Evolutionary conservation across 2,329 filamentous ascomycete species (phyloP).

Genomic region (Tolypocladium endophyticum): DNA sequence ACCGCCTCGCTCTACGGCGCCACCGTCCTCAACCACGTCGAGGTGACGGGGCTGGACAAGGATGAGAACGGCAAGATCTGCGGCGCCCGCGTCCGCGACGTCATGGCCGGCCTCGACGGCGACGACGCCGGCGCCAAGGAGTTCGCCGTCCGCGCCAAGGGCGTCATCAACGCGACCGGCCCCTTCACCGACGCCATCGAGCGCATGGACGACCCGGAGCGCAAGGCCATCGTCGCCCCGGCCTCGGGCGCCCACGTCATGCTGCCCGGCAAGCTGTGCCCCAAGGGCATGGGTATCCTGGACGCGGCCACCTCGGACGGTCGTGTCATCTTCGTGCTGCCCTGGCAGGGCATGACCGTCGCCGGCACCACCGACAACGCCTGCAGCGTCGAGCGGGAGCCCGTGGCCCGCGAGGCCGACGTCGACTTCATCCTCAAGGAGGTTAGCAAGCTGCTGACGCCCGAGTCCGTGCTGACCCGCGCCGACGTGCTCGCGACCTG

Average conservation of each 20-base stretch:
- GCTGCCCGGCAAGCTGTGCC: constrained; percentile 68
- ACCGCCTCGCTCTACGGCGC: constrained; percentile 72
- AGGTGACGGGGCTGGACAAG: constrained; percentile 66
- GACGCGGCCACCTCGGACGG: constrained; percentile 74
- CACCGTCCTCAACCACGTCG: constrained; percentile 71
- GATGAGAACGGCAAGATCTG: constrained; percentile 57
- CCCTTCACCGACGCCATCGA: constrained; percentile 73
- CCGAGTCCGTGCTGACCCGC: constrained; percentile 64
- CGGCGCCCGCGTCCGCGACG: constrained; percentile 45
- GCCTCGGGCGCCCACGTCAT: constrained; percentile 77
- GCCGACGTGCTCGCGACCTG: constrained; percentile 72
- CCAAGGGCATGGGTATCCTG: constrained; percentile 71
- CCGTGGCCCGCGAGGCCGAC: constrained; percentile 63
- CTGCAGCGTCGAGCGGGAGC: constrained; percentile 56
- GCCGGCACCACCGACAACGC: constrained; percentile 74
- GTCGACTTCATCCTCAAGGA: constrained; percentile 76
- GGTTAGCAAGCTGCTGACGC: constrained; percentile 64
- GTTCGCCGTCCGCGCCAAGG: constrained; percentile 66
- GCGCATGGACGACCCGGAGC: constrained; percentile 64
- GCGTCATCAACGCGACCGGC: constrained; percentile 75
- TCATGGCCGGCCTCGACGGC: constrained; percentile 51
- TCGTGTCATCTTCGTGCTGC: constrained; percentile 80
- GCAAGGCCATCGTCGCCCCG: constrained; percentile 66
- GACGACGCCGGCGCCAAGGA: constrained; percentile 40
- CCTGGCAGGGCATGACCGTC: constrained; percentile 80